These are phyloP conservation scores for Boletus sp. DNA, from an alignment of 768 basidiomycete species.

Conservation along the genomic window DNA sequence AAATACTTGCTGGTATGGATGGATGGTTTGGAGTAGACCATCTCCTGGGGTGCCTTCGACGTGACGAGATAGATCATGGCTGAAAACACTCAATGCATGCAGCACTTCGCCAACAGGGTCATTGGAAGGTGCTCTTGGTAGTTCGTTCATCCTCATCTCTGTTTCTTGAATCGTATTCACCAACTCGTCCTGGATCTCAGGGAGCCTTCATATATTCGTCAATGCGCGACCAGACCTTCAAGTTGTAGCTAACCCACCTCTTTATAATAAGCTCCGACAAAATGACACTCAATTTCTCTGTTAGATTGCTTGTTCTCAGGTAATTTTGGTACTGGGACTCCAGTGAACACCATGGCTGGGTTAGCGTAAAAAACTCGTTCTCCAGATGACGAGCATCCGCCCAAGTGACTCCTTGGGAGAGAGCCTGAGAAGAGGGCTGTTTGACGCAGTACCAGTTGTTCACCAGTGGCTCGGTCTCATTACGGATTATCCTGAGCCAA, in stretches of 20 bases:
- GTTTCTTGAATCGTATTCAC: constrained; percentile 42
- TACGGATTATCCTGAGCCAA: constrained; percentile 57
- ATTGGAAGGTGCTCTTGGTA: background rate
- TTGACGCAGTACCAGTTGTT: constrained; percentile 37
- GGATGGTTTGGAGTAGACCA: constrained; percentile 55
- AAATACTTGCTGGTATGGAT: constrained; percentile 47
- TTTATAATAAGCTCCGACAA: constrained; percentile 60
- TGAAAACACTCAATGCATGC: background rate
- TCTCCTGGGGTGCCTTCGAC: constrained; percentile 17
- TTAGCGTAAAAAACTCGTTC: constrained; percentile 49
- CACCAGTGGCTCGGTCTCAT: constrained; percentile 36
- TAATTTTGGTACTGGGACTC: constrained; percentile 49
- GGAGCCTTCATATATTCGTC: constrained; percentile 43
- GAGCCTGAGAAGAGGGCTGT: constrained; percentile 28
- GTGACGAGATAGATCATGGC: background rate
- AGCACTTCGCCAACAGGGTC: background rate
- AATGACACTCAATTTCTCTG: constrained; percentile 53
- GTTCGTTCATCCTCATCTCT: constrained; percentile 11
- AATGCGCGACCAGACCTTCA: background rate
- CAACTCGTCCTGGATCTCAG: constrained; percentile 57
- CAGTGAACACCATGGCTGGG: constrained; percentile 50
- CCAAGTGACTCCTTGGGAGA: constrained; percentile 40
- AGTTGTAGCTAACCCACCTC: constrained; percentile 38
- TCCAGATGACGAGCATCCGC: constrained; percentile 56
- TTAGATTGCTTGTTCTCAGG: constrained; percentile 56